Evolutionary conservation across 768 basidiomycete genomes (phyloP), one percentile per base, ranked within the genome.

Genomic region (Leccinum truebloodii): DNA sequence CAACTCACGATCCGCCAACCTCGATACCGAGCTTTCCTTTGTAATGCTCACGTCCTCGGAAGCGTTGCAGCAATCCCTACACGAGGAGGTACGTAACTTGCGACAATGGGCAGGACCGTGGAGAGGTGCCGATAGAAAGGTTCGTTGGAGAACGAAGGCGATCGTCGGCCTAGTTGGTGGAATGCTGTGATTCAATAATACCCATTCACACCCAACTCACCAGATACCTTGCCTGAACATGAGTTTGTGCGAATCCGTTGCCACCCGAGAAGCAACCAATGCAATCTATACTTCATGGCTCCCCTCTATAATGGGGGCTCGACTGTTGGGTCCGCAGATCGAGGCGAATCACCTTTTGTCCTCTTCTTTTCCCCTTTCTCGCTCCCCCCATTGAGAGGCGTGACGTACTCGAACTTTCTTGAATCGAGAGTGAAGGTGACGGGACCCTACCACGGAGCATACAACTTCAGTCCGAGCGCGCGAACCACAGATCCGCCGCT

Each of bases 21-120:
- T 98, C 41, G 95, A 97, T 73, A 93, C 92, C 9, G 95, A 97
- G 67, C 80, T 97, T 34, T 95, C 94, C 0, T 92, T 97, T 72
- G 70, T 95, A 52, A 85, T 97, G 81, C 70, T 88, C 52, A 83
- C 92, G 12, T 85, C 87, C 22, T 86, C 87, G 3, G 71, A 77
- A 7, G 58, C 71, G 1, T 69, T 92, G 44, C 81, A 81, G 32
- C 71, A 71, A 49, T 76, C 78, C 53, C 77, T 92, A 3, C 77
- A 78, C 1, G 77, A 78, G 1, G 90, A 91, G 64, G 74, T 89
- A 8, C 69, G 79, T 9, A 76, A 76, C 12, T 77, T 92, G 52
- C 78, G 79, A 44, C 71, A 69, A 35, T 77, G 86, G 70, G 78
- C 81, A 5, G 74, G 68, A 7, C 77, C 80, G 0, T 93, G 90